Conservation (phyloP, 1,139 yeast species). For the Yamadazyma mexicana region DNA sequence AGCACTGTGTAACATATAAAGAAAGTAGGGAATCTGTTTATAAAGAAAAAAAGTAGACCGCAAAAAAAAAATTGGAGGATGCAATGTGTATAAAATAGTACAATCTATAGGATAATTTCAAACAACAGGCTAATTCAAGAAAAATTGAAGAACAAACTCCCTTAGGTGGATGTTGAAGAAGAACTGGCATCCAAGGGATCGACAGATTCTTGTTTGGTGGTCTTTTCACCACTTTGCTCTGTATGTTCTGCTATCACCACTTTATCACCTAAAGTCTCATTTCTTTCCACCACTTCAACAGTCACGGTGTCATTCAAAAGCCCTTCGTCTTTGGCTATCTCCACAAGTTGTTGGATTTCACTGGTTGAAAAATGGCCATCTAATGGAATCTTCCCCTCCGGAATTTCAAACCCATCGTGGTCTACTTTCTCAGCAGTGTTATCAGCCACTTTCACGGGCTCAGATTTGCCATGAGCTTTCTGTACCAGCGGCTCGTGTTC, state of each 20-base stretch:
- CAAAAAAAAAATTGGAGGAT: too few relatives aligned
- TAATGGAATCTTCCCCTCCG: conserved; percentile 39
- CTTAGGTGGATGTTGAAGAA: too few relatives aligned
- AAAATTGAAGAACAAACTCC: background rate
- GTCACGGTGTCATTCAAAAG: conserved; percentile 26
- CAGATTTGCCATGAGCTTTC: background rate
- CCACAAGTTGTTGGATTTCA: conserved; percentile 32
- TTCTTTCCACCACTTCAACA: conserved; percentile 25
- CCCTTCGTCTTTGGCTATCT: conserved; percentile 33
- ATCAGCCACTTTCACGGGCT: conserved; percentile 1
- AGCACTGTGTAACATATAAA: background rate
- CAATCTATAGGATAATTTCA: too few relatives aligned
- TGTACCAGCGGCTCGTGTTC: too few relatives aligned
- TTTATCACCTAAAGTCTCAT: conserved; percentile 19
- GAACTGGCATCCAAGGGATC: conserved; percentile 1
- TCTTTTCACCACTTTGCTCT: background rate
- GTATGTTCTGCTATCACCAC: conserved; percentile 17
- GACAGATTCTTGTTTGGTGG: background rate
- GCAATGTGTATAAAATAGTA: too few relatives aligned
- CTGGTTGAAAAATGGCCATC: conserved; percentile 43
- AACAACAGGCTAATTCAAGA: background rate
- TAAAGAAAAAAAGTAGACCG: too few relatives aligned
- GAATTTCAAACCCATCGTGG: conserved; percentile 38
- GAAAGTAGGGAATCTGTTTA: background rate
- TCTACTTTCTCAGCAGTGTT: conserved; percentile 18